Conservation (phyloP, 2,329 filamentous ascomycete species). For the Paramyrothecium roridum region DNA sequence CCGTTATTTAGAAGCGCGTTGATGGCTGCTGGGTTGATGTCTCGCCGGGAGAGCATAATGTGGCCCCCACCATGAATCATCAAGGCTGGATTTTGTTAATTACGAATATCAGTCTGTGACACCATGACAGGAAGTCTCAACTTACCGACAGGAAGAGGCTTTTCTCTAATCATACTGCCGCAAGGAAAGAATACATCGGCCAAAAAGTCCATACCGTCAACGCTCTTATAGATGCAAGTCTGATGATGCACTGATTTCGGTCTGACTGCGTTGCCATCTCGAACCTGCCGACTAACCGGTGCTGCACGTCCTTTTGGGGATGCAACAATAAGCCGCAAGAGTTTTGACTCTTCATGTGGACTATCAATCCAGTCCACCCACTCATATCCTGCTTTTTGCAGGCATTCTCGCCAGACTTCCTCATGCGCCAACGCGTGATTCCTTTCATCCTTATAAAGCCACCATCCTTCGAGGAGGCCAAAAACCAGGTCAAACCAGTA, state of each 20-base stretch:
- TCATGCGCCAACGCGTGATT: slow-evolving; percentile 14
- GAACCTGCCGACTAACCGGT: background rate
- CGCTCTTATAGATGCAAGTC: background rate
- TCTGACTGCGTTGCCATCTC: no score
- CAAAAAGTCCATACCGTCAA: slow-evolving; percentile 1
- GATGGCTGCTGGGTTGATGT: slow-evolving; percentile 33
- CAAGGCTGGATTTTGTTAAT: slow-evolving; percentile 22
- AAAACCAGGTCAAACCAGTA: slow-evolving; percentile 27
- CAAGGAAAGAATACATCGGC: slow-evolving; percentile 5
- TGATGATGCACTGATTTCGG: background rate
- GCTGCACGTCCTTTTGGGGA: slow-evolving; percentile 3
- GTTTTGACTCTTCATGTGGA: slow-evolving; percentile 15
- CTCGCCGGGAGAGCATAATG: slow-evolving; percentile 33
- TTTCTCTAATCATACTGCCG: background rate
- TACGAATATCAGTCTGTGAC: background rate
- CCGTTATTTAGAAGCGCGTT: slow-evolving; percentile 30
- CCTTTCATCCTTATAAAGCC: slow-evolving; percentile 25
- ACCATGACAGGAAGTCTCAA: background rate
- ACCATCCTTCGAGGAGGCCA: slow-evolving; percentile 33
- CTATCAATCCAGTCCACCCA: slow-evolving; percentile 21
- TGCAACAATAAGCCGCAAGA: slow-evolving; percentile 20
- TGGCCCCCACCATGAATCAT: slow-evolving; percentile 46
- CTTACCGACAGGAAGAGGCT: background rate
- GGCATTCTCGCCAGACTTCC: slow-evolving; percentile 15
- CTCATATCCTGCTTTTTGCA: slow-evolving; percentile 15